phyloP scores from a whole-genome alignment of 495 filamentous ascomycete species.

The Daldinia bambusicola region DNA sequence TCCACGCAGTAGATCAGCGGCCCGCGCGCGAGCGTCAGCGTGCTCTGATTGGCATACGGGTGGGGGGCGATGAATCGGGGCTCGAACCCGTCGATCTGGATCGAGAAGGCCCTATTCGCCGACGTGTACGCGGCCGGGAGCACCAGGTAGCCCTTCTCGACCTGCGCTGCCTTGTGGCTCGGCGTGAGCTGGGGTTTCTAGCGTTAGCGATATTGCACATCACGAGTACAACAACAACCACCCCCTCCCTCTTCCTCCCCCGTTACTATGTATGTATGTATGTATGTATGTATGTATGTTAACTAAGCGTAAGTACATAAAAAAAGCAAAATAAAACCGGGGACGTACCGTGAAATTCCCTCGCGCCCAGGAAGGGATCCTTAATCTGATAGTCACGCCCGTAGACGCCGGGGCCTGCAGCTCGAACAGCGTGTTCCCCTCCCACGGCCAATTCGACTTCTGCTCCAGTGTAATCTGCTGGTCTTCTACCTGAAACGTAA shows the following conservation, averaged over 20 bases:
- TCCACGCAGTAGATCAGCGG: slow-evolving; percentile 69
- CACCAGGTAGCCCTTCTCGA: slow-evolving; percentile 61
- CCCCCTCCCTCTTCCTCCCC: no score
- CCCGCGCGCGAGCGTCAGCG: slow-evolving; percentile 62
- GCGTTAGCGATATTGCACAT: slow-evolving; percentile 37
- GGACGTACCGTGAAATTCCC: slow-evolving; percentile 52
- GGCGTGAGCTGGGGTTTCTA: slow-evolving; percentile 39
- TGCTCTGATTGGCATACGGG: slow-evolving; percentile 62
- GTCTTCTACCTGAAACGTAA: slow-evolving; percentile 53
- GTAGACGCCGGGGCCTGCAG: slow-evolving; percentile 47
- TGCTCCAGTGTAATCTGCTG: slow-evolving; percentile 56
- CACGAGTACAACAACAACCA: background rate
- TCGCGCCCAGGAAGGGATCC: slow-evolving; percentile 64
- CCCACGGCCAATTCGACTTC: slow-evolving; percentile 65
- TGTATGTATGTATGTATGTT: background rate
- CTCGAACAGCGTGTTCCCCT: slow-evolving; percentile 60
- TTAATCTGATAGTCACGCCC: slow-evolving; percentile 53
- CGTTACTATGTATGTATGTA: no score
- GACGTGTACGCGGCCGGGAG: slow-evolving; percentile 53
- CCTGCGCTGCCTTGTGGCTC: slow-evolving; percentile 42
- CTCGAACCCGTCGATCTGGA: slow-evolving; percentile 51
- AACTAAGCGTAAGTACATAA: background rate
- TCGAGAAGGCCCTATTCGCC: slow-evolving; percentile 45
- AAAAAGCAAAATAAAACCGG: background rate
- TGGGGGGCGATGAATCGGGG: slow-evolving; percentile 61